phyloP scores from a whole-genome alignment of 2,329 filamentous ascomycete genomes.

The Clonostachys chloroleuca region DNA sequence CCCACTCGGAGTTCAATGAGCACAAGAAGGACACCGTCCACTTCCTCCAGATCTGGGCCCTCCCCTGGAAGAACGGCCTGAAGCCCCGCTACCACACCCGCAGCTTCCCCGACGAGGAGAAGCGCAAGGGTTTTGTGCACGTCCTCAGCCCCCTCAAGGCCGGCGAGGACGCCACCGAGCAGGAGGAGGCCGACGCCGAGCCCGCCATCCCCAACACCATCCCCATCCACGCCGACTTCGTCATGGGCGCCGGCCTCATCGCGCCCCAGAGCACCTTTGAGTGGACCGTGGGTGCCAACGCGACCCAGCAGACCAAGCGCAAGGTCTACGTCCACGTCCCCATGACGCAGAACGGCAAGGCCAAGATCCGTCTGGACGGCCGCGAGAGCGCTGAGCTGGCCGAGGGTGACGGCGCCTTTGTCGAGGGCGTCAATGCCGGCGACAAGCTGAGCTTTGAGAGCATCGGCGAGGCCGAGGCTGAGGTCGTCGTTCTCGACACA shows the following conservation, averaged over 20 bases:
- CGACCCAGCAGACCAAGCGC: constrained; percentile 45
- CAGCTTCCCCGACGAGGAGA: constrained; percentile 68
- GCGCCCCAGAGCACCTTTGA: constrained; percentile 57
- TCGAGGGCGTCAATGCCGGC: constrained; percentile 59
- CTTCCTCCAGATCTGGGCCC: constrained; percentile 86
- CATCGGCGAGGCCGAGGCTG: constrained; percentile 63
- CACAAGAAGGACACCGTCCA: constrained; percentile 67
- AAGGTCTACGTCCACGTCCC: constrained; percentile 80
- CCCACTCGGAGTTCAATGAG: constrained; percentile 81
- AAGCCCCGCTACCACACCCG: constrained; percentile 73
- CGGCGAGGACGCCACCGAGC: constrained; percentile 54
- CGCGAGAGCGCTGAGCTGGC: constrained; percentile 58
- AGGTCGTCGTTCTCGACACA: constrained; percentile 65
- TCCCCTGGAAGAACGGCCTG: constrained; percentile 71
- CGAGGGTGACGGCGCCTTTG: constrained; percentile 80
- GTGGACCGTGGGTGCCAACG: constrained; percentile 65
- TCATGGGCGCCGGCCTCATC: constrained; percentile 76
- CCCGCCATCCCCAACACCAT: constrained; percentile 64
- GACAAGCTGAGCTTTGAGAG: constrained; percentile 63
- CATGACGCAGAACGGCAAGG: constrained; percentile 72
- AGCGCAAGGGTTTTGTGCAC: constrained; percentile 64
- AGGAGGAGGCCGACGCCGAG: constrained; percentile 60
- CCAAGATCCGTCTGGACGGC: constrained; percentile 65
- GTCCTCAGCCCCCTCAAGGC: constrained; percentile 73
- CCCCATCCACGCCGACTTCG: constrained; percentile 78